Evolutionary conservation across 2,329 filamentous ascomycete genomes (phyloP).

Genomic region (Lasiodiplodia theobromae): DNA sequence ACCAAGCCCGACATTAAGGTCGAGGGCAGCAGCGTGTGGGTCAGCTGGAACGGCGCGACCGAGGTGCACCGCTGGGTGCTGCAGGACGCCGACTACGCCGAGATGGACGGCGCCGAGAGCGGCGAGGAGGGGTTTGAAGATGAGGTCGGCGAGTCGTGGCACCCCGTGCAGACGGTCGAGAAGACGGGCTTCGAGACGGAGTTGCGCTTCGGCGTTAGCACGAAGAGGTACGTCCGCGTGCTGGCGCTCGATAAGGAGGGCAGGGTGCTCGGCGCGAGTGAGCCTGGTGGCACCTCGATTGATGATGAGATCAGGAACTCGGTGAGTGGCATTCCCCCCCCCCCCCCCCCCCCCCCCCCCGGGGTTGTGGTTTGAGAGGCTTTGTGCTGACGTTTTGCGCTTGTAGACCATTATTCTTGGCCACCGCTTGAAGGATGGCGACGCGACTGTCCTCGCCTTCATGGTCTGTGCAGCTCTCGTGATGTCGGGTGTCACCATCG

Average conservation of each 20-base stretch:
- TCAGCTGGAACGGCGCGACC: conserved; percentile 41
- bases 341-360: too few relatives aligned
- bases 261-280: conserved; percentile 13
- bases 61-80: conserved; percentile 40
- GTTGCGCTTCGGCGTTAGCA: conserved; percentile 26
- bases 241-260: conserved; percentile 31
- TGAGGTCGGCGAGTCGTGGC: conserved; percentile 26
- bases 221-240: conserved; percentile 28
- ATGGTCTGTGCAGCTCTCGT: conserved; percentile 15
- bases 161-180: conserved; percentile 27
- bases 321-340: not conserved
- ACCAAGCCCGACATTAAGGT: conserved; percentile 34
- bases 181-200: conserved; percentile 33
- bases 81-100: conserved; percentile 35
- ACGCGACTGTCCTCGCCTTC: conserved; percentile 6
- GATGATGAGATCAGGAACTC: conserved; percentile 20
- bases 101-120: conserved; percentile 17
- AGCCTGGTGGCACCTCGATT: conserved; percentile 7
- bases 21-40: conserved; percentile 33
- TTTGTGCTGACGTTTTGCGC: not conserved
- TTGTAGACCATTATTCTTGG: conserved; percentile 12
- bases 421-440: conserved; percentile 10
- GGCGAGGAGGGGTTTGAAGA: conserved; percentile 33
- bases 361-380: not conserved
- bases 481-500: not conserved